phyloP scores from a whole-genome alignment of 208 protist genomes.

The Leptomonas seymouri region DNA sequence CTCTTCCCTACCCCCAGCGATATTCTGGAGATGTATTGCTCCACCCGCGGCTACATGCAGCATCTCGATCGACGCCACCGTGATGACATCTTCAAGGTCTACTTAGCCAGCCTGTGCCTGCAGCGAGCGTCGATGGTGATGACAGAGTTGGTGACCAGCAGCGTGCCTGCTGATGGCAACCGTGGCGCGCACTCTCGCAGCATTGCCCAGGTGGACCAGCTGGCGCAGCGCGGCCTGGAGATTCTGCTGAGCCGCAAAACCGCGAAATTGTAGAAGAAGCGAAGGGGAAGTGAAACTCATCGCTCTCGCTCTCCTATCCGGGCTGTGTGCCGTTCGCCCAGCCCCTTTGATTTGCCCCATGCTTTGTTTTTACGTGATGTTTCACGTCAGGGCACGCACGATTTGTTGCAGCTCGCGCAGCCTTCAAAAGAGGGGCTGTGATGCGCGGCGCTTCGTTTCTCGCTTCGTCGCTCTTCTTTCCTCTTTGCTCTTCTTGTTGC shows the following conservation, averaged over 20 bases:
- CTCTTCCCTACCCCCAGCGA: constrained; percentile 61
- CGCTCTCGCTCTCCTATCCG: too few relatives aligned
- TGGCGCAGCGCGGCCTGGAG: constrained; percentile 56
- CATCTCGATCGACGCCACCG: constrained; percentile 49
- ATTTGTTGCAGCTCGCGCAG: too few relatives aligned
- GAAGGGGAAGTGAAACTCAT: not conserved
- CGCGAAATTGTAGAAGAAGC: constrained; percentile 38
- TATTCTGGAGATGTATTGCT: constrained; percentile 78
- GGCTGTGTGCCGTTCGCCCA: too few relatives aligned
- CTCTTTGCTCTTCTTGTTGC: too few relatives aligned
- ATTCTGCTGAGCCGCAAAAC: constrained; percentile 43
- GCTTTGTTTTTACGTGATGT: too few relatives aligned
- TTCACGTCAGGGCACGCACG: too few relatives aligned
- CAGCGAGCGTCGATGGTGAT: constrained; percentile 49
- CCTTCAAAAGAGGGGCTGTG: too few relatives aligned
- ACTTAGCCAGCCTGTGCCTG: constrained; percentile 64
- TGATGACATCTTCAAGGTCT: constrained; percentile 78
- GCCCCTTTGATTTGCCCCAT: too few relatives aligned
- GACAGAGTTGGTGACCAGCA: constrained; percentile 26
- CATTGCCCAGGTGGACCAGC: constrained; percentile 59
- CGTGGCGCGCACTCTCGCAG: constrained; percentile 34
- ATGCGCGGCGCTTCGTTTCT: too few relatives aligned
- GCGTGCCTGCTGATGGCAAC: not conserved
- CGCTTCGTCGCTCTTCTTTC: too few relatives aligned
- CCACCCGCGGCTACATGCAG: constrained; percentile 63